These are phyloP conservation scores for Graphiopsis chlorocephala DNA, from an alignment of 2,329 filamentous ascomycete genomes.

Conservation along the genomic window DNA sequence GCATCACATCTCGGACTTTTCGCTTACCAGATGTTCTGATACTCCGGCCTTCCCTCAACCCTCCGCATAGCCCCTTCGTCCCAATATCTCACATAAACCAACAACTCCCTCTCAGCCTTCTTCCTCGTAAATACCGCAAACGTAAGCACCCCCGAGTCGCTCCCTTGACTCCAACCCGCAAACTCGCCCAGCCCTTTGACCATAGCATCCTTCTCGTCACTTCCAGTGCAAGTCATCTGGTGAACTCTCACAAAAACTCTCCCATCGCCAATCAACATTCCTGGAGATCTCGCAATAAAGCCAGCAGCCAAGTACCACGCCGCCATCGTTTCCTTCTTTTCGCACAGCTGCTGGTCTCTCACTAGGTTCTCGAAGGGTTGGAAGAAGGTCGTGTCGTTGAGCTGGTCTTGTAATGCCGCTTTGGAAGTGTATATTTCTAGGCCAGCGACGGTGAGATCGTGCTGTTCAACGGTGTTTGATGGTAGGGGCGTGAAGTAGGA, in stretches of 20 bases:
- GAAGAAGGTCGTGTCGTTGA: constrained; percentile 29
- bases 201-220: constrained; percentile 7
- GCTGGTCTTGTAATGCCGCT: constrained; percentile 24
- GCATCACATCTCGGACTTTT: not conserved
- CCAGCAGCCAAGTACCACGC: constrained; percentile 27
- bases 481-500: constrained; percentile 20
- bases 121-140: constrained; percentile 28
- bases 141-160: constrained; percentile 26
- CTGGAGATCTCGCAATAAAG: constrained; percentile 21
- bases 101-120: constrained; percentile 26
- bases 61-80: constrained; percentile 20
- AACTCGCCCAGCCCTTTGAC: constrained; percentile 18
- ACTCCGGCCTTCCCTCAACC: constrained; percentile 24
- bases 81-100: constrained; percentile 27
- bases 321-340: constrained; percentile 23
- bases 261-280: constrained; percentile 14
- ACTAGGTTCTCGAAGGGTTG: constrained; percentile 26
- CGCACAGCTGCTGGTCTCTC: constrained; percentile 24
- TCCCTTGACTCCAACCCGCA: constrained; percentile 19
- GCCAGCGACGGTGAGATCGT: constrained; percentile 21
- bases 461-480: not conserved
- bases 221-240: constrained; percentile 18
- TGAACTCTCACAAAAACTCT: constrained; percentile 22
- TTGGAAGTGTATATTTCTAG: constrained; percentile 30
- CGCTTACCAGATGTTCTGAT: constrained; percentile 25